Percentiles rank a stretch among this genome's conserved stretches.
Evolutionary conservation across 331 rosid species (phyloP).

Genomic region (Dryas integrifolia): DNA sequence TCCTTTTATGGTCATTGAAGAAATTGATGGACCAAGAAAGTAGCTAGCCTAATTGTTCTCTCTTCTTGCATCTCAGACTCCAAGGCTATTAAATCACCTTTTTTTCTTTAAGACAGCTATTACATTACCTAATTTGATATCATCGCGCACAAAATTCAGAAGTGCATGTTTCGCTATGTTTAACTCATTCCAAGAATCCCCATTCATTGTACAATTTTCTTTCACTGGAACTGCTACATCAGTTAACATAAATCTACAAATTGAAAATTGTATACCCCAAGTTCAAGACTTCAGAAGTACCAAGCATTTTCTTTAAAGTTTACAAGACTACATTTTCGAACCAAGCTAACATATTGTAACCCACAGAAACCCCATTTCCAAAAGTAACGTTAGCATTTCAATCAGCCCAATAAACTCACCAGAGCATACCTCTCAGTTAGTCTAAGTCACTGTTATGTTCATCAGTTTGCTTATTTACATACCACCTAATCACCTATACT

Average conservation of each 20-base stretch:
- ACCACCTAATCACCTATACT: not conserved
- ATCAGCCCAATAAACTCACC: not conserved
- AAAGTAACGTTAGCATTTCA: not conserved
- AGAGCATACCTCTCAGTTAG: not conserved
- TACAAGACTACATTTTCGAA: not conserved
- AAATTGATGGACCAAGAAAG: not conserved
- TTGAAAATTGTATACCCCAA: no score
- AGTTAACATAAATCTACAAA: no score
- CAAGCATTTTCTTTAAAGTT: not conserved
- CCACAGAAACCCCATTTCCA: slow-evolving; percentile 7
- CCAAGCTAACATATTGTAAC: not conserved
- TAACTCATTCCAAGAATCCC: slow-evolving; percentile 5
- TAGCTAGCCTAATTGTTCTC: not conserved
- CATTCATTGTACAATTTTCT: not conserved
- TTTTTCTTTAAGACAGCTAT: not conserved
- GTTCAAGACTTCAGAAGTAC: not conserved
- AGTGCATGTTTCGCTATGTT: not conserved
- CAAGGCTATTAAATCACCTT: no score
- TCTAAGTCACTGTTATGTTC: not conserved
- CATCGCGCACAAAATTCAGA: not conserved
- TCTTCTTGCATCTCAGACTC: not conserved
- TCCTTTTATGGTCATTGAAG: not conserved
- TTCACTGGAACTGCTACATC: not conserved
- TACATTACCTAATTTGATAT: not conserved
- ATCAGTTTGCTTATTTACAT: not conserved